Conservation (phyloP, 768 basidiomycete genomes). For the Suillus sp. region DNA sequence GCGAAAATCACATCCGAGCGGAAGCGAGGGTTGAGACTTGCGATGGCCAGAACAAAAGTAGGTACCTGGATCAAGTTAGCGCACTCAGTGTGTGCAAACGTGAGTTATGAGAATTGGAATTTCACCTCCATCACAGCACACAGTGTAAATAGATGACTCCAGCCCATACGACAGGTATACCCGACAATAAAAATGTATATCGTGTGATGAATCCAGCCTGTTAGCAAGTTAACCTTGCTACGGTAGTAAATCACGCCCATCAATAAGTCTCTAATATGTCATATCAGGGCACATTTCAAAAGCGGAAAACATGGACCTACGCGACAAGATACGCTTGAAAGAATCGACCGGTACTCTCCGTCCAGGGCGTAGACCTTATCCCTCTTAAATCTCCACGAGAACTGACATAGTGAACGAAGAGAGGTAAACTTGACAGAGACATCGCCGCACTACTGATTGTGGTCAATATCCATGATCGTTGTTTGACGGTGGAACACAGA, state of each 20-base stretch:
- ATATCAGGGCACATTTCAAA: constrained; percentile 6
- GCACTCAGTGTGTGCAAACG: constrained; percentile 5
- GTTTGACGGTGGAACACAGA: constrained; percentile 37
- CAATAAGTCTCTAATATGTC: constrained; percentile 41
- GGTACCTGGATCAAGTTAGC: constrained; percentile 40
- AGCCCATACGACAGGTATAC: constrained; percentile 36
- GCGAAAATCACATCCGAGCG: constrained; percentile 56
- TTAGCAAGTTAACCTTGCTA: constrained; percentile 47
- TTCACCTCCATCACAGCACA: constrained; percentile 50
- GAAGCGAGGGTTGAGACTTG: constrained; percentile 43
- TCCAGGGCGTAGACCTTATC: constrained; percentile 24
- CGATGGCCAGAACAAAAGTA: constrained; percentile 53
- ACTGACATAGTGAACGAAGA: constrained; percentile 32
- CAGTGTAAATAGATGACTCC: constrained; percentile 47
- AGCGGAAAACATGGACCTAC: constrained; percentile 27
- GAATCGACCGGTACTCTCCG: constrained; percentile 35
- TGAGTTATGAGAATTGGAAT: constrained; percentile 12
- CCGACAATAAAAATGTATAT: constrained; percentile 46
- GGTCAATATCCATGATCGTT: constrained; percentile 52
- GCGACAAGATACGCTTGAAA: constrained; percentile 50
- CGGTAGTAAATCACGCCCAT: constrained; percentile 50
- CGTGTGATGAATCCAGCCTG: constrained; percentile 58
- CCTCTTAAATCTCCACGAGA: constrained; percentile 30
- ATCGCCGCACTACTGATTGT: constrained; percentile 42
- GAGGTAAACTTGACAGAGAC: constrained; percentile 45